A percentile compares a stretch with the other conserved stretches of the same genome.
phyloP scores from a whole-genome alignment of 2,329 filamentous ascomycete species.

The Colletotrichum trifolii region DNA sequence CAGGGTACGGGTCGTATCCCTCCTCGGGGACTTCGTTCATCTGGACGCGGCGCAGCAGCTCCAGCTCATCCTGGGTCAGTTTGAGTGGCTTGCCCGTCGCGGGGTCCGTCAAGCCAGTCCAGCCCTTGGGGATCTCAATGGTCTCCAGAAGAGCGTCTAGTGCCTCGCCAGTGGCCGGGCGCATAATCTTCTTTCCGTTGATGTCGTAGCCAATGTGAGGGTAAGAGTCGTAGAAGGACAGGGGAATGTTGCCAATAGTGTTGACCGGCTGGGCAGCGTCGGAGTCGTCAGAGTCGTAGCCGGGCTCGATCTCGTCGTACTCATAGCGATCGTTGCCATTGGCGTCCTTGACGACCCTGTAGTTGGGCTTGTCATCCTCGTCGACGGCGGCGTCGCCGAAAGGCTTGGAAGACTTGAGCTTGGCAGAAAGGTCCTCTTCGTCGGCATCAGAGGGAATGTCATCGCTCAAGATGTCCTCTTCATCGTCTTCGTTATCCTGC shows the following conservation, averaged over 20 bases:
- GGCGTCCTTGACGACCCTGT: conserved; percentile 78
- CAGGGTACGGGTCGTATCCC: conserved; percentile 92
- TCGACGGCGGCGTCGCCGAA: conserved; percentile 44
- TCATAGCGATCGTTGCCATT: conserved; percentile 92
- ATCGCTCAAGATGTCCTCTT: conserved; percentile 52
- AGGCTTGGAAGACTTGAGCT: conserved; percentile 41
- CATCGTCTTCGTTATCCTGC: conserved; percentile 52
- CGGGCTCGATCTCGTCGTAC: conserved; percentile 92
- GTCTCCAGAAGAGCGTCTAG: conserved; percentile 93
- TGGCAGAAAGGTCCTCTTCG: conserved; percentile 48
- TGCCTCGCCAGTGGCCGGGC: conserved; percentile 92
- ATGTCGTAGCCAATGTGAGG: conserved; percentile 99
- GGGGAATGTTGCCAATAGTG: conserved; percentile 93
- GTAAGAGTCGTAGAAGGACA: conserved; percentile 96
- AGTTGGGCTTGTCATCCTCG: conserved; percentile 58
- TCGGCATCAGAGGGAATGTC: conserved; percentile 56
- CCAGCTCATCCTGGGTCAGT: conserved; percentile 86
- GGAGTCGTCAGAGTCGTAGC: conserved; percentile 95
- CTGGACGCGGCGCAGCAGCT: conserved; percentile 88
- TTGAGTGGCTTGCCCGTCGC: conserved; percentile 93
- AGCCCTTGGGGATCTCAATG: conserved; percentile 96
- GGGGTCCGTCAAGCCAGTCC: conserved; percentile 95
- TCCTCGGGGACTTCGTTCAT: conserved; percentile 89
- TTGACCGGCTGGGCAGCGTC: conserved; percentile 84
- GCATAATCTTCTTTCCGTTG: conserved; percentile 97